Base-by-base conservation (phyloP, 2,329 filamentous ascomycete species). In the Diaporthe citri region DNA sequence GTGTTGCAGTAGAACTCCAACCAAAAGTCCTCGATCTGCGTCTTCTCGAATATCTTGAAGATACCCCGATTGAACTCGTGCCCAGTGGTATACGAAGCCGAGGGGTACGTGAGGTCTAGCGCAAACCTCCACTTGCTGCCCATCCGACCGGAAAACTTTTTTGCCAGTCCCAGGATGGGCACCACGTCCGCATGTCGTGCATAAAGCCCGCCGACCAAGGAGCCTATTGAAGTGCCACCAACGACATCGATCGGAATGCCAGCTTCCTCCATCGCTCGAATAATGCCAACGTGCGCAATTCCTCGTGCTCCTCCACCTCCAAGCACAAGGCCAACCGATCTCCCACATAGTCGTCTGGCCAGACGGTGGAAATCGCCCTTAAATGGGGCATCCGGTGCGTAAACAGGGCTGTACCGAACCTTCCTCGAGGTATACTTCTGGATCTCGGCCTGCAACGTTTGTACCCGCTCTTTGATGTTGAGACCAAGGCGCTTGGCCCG, bases 1-100 rank as follows among this genome's bases (percentile, higher is more conserved):
- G 97, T 98, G 85, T 99, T 99, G 89, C 97, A 99, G 86, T 99
- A 99, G 83, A 95, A 99, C 79, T 98, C 95, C 15, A 99, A 90
- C 97, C 97, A 99, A 81, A 98, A 99, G 83, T 99, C 97, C 84
- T 99, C 97, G 74, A 99, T 98, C 82, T 98, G 97, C 13, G 95
- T 94, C 80, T 98, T 95, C 20, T 96, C 97, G 82, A 99, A 98
- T 0, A 96, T 95, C 84, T 99, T 99, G 90, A 98, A 99, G 78
- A 99, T 98, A 55, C 97, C 97, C 9, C 97, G 94, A 80, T 99
- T 99, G 89, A 99, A 99, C 81, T 99, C 97, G 82, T 99, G 97
- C 0, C 97, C 97, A 0, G 97, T 99, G 0, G 97, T 99, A 85
- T 99, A 99, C 1, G 96, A 98, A 10, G 95, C 95, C 8, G 96